These are phyloP conservation scores for Bipolaris bicolor DNA, from an alignment of 2,329 filamentous ascomycete genomes.

Conservation along the genomic window DNA sequence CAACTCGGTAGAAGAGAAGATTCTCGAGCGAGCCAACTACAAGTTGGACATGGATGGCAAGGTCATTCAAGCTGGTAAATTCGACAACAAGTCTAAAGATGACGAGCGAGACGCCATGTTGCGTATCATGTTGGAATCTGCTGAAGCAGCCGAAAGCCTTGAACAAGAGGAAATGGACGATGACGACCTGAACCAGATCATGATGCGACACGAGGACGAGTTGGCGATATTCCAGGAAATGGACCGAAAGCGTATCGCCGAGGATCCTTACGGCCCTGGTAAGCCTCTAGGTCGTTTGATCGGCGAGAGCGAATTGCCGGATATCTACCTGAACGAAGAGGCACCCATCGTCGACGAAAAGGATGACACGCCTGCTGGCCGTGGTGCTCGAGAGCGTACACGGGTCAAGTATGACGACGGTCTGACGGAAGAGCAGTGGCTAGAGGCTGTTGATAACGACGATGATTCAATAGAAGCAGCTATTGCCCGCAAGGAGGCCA, in stretches of 20 bases:
- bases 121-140: constrained; percentile 86
- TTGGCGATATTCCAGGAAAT: constrained; percentile 78
- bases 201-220: constrained; percentile 86
- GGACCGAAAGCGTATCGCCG: constrained; percentile 73
- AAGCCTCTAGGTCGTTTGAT: constrained; percentile 80
- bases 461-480: constrained; percentile 94
- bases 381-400: constrained; percentile 92
- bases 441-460: constrained; percentile 93
- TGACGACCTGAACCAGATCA: constrained; percentile 92
- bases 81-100: constrained; percentile 99
- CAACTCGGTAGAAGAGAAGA: constrained; percentile 98
- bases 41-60: constrained; percentile 99
- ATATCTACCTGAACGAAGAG: constrained; percentile 90
- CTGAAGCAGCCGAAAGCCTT: constrained; percentile 69
- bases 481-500: constrained; percentile 85
- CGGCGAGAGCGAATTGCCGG: constrained; percentile 84
- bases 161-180: constrained; percentile 99
- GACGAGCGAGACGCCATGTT: constrained; percentile 98
- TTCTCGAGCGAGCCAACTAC: constrained; percentile 92
- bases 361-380: constrained; percentile 74
- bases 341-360: constrained; percentile 80
- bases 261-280: constrained; percentile 73
- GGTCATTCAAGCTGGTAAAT: constrained; percentile 98
- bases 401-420: constrained; percentile 96
- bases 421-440: constrained; percentile 97